Evolutionary conservation across 2,329 filamentous ascomycete species (phyloP), one percentile per base, ranked within the genome.

Genomic region (Paracoccidioides lutzii): DNA sequence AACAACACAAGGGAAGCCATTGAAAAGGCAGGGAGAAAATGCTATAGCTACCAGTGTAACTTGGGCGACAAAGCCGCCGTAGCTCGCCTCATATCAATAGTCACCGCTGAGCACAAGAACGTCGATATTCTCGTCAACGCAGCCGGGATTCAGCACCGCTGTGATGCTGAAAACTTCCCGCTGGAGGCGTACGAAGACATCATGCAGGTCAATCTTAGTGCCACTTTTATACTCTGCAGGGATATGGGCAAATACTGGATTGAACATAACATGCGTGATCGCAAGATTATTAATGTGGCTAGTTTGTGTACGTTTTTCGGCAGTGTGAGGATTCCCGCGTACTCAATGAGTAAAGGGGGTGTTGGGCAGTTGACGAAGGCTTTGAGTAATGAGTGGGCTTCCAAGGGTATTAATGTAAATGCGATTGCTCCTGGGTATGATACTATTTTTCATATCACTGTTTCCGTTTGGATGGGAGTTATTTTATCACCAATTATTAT

Each of bases 341-440:
- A 95, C 67, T 85, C 90, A 0, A 87, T 88, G 0, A 83, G 81
- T 59, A 95, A 95, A 72, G 90, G 89, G 48, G 90, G 87, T 5
- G 83, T 95, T 0, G 85, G 82, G 9, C 89, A 95, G 73, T 71
- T 94, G 58, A 93, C 88, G 49, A 94, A 93, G 73, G 84, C 85
- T 32, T 77, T 95, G 57, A 82, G 83, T 51, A 95, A 95, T 67
- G 88, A 94, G 73, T 95, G 89, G 89, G 82, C 84, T 0, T 70
- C 75, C 14, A 79, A 82, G 65, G 88, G 89, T 3, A 78, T 95
- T 58, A 88, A 80, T 0, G 89, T 95, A 38, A 95, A 95, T 69
- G 88, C 86, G 9, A 88, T 95, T 66, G 89, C 89, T 3, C 90
- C 90, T 0, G 90, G 90, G 0, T 95, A 95, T 42, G 50, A 32